Base-by-base conservation (phyloP, 148 eudicot species). In the Hydrangea macrophylla region DNA sequence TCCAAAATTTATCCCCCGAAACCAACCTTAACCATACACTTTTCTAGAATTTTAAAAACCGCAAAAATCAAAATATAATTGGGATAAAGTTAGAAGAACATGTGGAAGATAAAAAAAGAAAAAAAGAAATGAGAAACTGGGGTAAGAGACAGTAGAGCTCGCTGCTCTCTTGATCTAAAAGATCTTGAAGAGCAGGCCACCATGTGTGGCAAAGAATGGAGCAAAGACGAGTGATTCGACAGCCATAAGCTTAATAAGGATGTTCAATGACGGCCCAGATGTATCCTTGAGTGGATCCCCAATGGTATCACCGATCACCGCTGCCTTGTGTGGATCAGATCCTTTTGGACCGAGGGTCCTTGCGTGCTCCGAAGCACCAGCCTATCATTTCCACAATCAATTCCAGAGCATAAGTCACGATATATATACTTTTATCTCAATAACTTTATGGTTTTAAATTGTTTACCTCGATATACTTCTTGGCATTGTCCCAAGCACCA, bases 251-350 rank as follows among this genome's bases (percentile, higher is more conserved):
- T 92, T 92, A 77, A 92, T 89, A 39, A 92, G 81, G 67, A 92
- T 92, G 88, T 92, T 92, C 42, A 92, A 77, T 1, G 98, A 85
- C 39, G 98, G 96, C 24, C 98, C 97, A 5, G 97, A 92, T 54
- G 97, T 92, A 83, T 92, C 97, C 85, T 92, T 92, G 24, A 92
- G 88, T 12, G 98, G 98, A 78, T 92, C 98, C 22, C 98, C 98
- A 7, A 90, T 77, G 11, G 96, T 90, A 85, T 90, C 96, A 18
- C 96, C 96, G 3, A 90, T 90, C 55, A 90, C 96, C 24, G 96
- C 96, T 25, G 96, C 96, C 77, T 90, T 90, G 83, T 90, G 96
- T 26, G 96, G 72, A 31, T 90, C 96, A 0, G 96, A 90, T 30
- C 96, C 96, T 76, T 90, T 90, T 11, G 96, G 96, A 18, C 96